A percentile compares a stretch with the other conserved stretches of the same genome.
phyloP scores from a whole-genome alignment of 805 yeast species.

The Saccharomycopsis fibuligera region DNA sequence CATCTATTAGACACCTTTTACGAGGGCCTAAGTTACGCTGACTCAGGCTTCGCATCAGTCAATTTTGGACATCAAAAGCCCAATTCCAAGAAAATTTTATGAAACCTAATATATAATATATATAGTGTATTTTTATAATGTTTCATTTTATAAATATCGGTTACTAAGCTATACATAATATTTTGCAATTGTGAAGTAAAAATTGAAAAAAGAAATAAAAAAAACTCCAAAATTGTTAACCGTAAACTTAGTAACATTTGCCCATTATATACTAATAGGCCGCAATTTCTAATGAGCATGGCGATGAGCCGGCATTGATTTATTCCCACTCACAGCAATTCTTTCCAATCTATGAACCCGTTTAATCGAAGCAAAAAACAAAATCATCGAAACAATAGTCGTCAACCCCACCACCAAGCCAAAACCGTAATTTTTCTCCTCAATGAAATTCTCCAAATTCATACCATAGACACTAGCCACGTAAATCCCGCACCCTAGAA shows the following conservation, averaged over 20 bases:
- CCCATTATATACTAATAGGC: background rate
- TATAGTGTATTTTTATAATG: too few relatives aligned
- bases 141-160: too few relatives aligned
- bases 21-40: too few relatives aligned
- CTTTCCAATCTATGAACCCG: conserved; percentile 61
- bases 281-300: background rate
- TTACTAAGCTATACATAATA: too few relatives aligned
- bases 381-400: conserved; percentile 30
- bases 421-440: conserved; percentile 61
- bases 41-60: too few relatives aligned
- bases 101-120: too few relatives aligned
- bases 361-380: conserved; percentile 50
- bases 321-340: conserved; percentile 49
- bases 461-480: conserved; percentile 87
- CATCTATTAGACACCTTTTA: too few relatives aligned
- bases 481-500: conserved; percentile 77
- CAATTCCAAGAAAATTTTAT: too few relatives aligned
- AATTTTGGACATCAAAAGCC: too few relatives aligned
- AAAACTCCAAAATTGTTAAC: background rate
- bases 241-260: background rate
- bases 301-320: conserved; percentile 11
- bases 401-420: conserved; percentile 42
- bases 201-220: background rate
- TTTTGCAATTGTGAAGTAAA: background rate
- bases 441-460: conserved; percentile 75